Base-by-base conservation (phyloP, 179 eudicot species). In the Silene vulgaris region DNA sequence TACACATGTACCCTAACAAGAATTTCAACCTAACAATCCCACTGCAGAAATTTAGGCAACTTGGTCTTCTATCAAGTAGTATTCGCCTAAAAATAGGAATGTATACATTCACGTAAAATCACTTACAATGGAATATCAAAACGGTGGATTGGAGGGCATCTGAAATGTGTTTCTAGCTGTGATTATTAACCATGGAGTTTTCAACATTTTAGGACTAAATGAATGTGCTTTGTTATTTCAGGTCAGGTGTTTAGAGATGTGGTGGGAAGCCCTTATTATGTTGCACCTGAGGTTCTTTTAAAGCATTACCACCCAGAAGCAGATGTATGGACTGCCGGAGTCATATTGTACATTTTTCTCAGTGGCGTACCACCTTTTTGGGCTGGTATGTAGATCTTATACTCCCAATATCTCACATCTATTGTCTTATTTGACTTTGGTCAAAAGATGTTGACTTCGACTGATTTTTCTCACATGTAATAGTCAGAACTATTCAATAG, bases 311-410 rank as follows among this genome's bases (percentile, higher is more conserved):
- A 96, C 16, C 92, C 90, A 5, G 93, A 88, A 81, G 95, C 97
- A 78, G 97, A 91, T 84, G 97, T 91, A 29, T 91, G 97, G 97
- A 90, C 96, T 71, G 97, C 97, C 73, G 97, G 97, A 71, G 97
- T 91, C 78, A 91, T 91, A 60, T 82, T 91, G 40, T 91, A 91
- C 77, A 90, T 91, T 81, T 79, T 91, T 75, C 88, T 91, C 64
- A 91, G 97, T 77, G 97, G 96, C 62, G 96, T 90, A 26, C 97
- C 96, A 12, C 97, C 97, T 29, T 91, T 91, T 83, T 91, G 95
- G 96, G 97, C 97, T 54, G 97, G 97, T 91, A 90, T 76, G 80
- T 69, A 45, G 13, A 26, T 72, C 14, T 16, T 72, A 2, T 9
- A 40, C 32, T 72, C 59, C 59, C 59, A 12, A 14, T 52, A 52